These are phyloP conservation scores for Coelastrella sp. DNA, from an alignment of 139 green algal genomes.

Conservation along the genomic window DNA sequence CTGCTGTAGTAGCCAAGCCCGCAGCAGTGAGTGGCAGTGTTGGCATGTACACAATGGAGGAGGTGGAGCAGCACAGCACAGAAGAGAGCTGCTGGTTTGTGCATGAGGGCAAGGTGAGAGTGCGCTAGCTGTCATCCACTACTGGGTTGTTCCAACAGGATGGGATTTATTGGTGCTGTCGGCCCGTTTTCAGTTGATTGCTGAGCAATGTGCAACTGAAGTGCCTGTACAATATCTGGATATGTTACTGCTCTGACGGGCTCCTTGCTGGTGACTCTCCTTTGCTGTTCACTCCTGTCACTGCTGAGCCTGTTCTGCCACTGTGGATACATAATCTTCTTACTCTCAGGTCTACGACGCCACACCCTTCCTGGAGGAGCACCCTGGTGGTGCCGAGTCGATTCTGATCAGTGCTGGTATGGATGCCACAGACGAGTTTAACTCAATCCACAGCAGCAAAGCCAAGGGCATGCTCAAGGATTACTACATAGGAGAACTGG, in stretches of 20 bases:
- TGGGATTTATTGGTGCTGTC: no score
- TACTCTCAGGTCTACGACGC: conserved; percentile 89
- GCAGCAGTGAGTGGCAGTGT: background rate
- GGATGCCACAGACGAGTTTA: conserved; percentile 92
- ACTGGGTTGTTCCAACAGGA: no score
- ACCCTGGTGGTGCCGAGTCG: conserved; percentile 91
- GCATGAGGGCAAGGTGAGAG: conserved; percentile 84
- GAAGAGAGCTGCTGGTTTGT: conserved; percentile 94
- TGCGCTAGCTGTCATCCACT: background rate
- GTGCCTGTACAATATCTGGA: background rate
- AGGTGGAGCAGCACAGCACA: conserved; percentile 80
- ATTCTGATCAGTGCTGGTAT: conserved; percentile 80
- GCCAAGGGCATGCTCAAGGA: conserved; percentile 87
- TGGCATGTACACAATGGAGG: conserved; percentile 74
- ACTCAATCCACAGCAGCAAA: conserved; percentile 89
- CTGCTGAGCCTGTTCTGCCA: background rate
- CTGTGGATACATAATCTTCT: background rate
- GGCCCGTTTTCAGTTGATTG: background rate
- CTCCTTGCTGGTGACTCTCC: background rate
- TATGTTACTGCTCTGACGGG: background rate
- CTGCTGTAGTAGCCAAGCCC: conserved; percentile 8
- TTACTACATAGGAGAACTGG: conserved; percentile 87
- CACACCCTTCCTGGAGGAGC: conserved; percentile 91
- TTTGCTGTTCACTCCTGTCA: background rate
- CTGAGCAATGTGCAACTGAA: background rate